Evolutionary conservation across 805 yeast species (phyloP).

Genomic region (Scheffersomyces ergatensis): DNA sequence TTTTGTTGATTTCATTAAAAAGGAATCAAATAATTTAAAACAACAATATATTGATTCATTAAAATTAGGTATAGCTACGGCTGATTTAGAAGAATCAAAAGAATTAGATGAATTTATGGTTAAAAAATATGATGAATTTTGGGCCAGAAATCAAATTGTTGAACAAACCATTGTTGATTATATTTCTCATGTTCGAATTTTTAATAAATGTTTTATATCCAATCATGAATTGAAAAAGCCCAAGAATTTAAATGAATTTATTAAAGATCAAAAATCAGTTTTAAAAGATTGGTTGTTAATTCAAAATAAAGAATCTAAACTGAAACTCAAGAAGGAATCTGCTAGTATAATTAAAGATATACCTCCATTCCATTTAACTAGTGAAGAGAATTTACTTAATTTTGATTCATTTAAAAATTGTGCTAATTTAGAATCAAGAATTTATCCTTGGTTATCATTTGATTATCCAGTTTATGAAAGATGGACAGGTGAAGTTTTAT

Average conservation of each 20-base stretch:
- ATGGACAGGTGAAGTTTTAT: slow-evolving; percentile 34
- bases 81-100: slow-evolving; percentile 3
- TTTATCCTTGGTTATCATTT: slow-evolving; percentile 41
- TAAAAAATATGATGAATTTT: slow-evolving; percentile 22
- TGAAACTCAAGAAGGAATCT: not conserved
- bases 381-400: slow-evolving; percentile 2
- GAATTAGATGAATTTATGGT: slow-evolving; percentile 25
- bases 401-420: slow-evolving; percentile 30
- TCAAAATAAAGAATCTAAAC: slow-evolving; percentile 5
- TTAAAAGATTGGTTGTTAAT: not conserved
- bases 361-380: not conserved
- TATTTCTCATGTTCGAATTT: slow-evolving; percentile 45
- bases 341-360: not conserved
- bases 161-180: slow-evolving; percentile 43
- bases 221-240: slow-evolving; percentile 16
- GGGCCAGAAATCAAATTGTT: slow-evolving; percentile 17
- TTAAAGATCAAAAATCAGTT: slow-evolving; percentile 9
- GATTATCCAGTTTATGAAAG: slow-evolving; percentile 38
- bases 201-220: slow-evolving; percentile 43
- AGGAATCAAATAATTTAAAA: slow-evolving; percentile 22
- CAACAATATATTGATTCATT: slow-evolving; percentile 20
- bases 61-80: slow-evolving; percentile 14
- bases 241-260: slow-evolving; percentile 6
- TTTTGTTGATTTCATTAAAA: slow-evolving; percentile 23
- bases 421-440: slow-evolving; percentile 26